phyloP scores from a whole-genome alignment of 2,329 filamentous ascomycete genomes.

The Coniella vitis region DNA sequence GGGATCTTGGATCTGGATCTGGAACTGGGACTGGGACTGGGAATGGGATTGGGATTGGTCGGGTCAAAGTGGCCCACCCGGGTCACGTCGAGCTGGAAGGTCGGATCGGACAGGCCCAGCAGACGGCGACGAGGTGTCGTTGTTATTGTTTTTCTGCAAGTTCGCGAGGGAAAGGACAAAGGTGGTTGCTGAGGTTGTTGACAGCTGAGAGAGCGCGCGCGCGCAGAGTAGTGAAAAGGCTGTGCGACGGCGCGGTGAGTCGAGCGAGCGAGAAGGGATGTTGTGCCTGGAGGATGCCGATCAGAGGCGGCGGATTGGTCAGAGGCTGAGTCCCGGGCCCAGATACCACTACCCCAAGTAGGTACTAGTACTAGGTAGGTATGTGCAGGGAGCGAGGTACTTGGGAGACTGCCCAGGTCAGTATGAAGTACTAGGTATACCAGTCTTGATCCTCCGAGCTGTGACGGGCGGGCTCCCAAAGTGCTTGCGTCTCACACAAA shows the following conservation, averaged over 20 bases:
- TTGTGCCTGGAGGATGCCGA: neutral
- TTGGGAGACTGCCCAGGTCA: no score
- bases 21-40: neutral
- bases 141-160: no score
- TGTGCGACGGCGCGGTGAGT: slow-evolving; percentile 1
- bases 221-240: neutral
- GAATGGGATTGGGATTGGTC: neutral
- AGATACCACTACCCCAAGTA: no score
- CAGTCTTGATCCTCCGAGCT: no score
- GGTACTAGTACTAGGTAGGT: no score
- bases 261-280: neutral
- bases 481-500: no score
- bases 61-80: slow-evolving; percentile 3
- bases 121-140: no score
- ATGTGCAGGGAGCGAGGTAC: no score
- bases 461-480: no score
- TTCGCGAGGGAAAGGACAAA: neutral
- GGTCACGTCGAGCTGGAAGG: neutral
- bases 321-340: neutral
- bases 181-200: slow-evolving; percentile 10
- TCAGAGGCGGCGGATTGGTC: neutral
- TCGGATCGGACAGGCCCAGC: no score
- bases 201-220: slow-evolving; percentile 10
- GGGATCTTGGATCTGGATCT: neutral
- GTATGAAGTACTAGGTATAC: no score